Conservation (phyloP, 768 basidiomycete genomes). For the Kwoniella sp. region DNA sequence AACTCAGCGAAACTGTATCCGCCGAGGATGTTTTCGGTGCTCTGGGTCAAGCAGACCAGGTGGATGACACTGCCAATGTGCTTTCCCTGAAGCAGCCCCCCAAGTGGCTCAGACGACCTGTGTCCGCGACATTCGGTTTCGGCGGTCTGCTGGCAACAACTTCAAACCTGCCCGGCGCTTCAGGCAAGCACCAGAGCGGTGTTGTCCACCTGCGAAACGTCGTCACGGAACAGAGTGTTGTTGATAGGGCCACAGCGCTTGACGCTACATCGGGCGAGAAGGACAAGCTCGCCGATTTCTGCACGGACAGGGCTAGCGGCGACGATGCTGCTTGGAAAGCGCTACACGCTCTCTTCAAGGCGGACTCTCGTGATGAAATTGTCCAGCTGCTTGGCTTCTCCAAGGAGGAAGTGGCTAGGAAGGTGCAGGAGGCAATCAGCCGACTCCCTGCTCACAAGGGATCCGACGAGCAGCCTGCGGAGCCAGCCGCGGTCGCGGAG, state of each 20-base stretch:
- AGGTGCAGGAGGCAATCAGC: conserved; percentile 76
- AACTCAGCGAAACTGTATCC: conserved; percentile 52
- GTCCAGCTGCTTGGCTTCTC: conserved; percentile 88
- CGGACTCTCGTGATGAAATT: conserved; percentile 83
- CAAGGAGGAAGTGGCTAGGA: conserved; percentile 72
- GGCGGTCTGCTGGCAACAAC: conserved; percentile 81
- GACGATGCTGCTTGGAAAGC: conserved; percentile 74
- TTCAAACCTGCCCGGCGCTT: conserved; percentile 59
- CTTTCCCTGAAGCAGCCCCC: conserved; percentile 90
- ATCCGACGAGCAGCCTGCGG: not conserved
- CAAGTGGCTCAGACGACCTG: conserved; percentile 87
- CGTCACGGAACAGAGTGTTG: conserved; percentile 68
- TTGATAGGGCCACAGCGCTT: conserved; percentile 68
- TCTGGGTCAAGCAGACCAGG: conserved; percentile 56
- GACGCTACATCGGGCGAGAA: conserved; percentile 59
- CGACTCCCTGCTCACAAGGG: conserved; percentile 47
- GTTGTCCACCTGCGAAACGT: conserved; percentile 74
- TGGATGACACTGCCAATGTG: conserved; percentile 54
- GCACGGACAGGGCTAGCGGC: conserved; percentile 53
- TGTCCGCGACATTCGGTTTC: conserved; percentile 79
- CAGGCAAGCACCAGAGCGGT: conserved; percentile 76
- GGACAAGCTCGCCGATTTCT: conserved; percentile 61
- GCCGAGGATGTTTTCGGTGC: conserved; percentile 71
- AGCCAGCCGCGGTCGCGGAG: not conserved
- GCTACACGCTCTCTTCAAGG: conserved; percentile 68